phyloP scores from a whole-genome alignment of 192 early-diverging fungal species.

The Piromyces finnis region DNA sequence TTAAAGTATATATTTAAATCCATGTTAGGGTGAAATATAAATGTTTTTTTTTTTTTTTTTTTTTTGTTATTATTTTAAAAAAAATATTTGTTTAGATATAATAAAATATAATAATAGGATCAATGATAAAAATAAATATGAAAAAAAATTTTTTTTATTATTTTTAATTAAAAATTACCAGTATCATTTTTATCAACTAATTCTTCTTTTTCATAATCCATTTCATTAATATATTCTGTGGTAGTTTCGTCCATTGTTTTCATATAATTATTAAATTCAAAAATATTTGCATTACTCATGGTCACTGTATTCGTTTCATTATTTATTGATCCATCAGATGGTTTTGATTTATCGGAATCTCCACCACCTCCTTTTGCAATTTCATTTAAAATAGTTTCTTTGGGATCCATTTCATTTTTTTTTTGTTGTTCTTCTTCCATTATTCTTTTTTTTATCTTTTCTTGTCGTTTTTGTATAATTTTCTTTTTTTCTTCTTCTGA shows the following conservation, averaged over 20 bases:
- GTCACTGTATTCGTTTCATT: neutral
- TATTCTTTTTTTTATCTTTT: neutral
- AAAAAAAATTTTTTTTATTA: neutral
- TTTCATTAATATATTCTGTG: neutral
- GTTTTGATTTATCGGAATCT: too few species aligned
- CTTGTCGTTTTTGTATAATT: neutral
- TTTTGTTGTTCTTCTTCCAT: neutral
- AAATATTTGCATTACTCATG: neutral
- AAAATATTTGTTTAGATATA: too few species aligned
- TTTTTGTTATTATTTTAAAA: too few species aligned
- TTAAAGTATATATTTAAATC: too few species aligned
- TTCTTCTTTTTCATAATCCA: neutral
- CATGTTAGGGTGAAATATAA: too few species aligned
- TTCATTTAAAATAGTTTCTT: neutral
- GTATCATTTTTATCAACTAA: neutral
- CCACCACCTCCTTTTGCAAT: neutral
- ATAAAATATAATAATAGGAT: too few species aligned
- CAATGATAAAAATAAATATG: too few species aligned
- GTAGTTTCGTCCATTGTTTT: neutral
- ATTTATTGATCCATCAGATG: too few species aligned
- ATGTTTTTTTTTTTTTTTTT: too few species aligned
- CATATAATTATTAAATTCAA: neutral
- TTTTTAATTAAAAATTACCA: neutral
- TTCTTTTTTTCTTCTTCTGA: neutral
- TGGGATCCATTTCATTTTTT: neutral